Evolutionary conservation across 2,329 filamentous ascomycete species (phyloP).

Genomic region (Alternaria novae-zelandiae): DNA sequence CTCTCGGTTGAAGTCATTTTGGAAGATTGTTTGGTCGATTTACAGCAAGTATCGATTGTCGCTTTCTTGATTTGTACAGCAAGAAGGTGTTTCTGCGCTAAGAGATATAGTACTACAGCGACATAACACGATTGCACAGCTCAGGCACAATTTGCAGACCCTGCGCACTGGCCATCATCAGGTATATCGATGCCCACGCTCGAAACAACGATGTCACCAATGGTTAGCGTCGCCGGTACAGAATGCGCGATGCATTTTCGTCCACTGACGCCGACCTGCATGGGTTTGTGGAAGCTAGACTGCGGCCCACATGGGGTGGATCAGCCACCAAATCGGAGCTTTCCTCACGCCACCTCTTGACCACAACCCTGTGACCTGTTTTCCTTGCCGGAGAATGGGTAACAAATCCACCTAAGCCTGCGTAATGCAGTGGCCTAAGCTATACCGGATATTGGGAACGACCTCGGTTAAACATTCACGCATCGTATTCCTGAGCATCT

Average conservation of each 20-base stretch:
- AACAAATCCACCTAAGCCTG: conserved; percentile 32
- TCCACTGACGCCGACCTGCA: conserved; percentile 24
- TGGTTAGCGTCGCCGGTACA: conserved; percentile 17
- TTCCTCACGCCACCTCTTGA: conserved; percentile 11
- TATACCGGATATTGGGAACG: conserved; percentile 13
- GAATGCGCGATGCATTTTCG: not conserved
- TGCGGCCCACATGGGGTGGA: conserved; percentile 33
- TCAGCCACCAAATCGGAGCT: conserved; percentile 26
- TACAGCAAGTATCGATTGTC: not conserved
- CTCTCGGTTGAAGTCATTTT: conserved; percentile 34
- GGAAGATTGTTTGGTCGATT: not conserved
- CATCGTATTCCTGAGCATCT: conserved; percentile 4
- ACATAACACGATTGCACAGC: conserved; percentile 3
- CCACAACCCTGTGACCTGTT: conserved; percentile 5
- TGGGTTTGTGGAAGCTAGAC: conserved; percentile 16
- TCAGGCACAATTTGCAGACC: conserved; percentile 15
- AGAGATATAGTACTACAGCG: conserved; percentile 8
- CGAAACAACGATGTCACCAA: conserved; percentile 28
- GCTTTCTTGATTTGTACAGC: not conserved
- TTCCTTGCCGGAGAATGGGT: conserved; percentile 10
- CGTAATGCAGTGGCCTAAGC: conserved; percentile 23
- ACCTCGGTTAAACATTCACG: conserved; percentile 35
- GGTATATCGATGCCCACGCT: conserved; percentile 11
- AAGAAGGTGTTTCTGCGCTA: conserved; percentile 8
- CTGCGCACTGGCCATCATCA: conserved; percentile 19